Conservation (phyloP, 192 early-diverging fungal genomes). For the Coemansia sp. region DNA sequence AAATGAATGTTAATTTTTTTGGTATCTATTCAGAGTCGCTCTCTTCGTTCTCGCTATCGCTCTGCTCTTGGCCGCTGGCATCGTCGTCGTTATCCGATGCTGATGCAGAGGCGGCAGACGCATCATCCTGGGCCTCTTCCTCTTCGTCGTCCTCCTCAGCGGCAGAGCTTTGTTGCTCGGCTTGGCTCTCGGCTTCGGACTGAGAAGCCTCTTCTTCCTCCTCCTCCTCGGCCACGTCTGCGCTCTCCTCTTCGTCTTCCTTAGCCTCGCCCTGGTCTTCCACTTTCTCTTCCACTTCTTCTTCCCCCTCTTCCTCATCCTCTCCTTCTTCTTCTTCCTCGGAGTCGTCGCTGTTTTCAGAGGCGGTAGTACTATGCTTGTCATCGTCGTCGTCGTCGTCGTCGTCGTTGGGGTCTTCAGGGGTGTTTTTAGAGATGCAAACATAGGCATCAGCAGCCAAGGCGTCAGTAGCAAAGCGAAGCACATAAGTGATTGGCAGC, state of each 20-base stretch:
- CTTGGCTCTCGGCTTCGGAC: slow-evolving; percentile 8
- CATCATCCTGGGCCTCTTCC: not conserved
- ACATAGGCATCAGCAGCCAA: slow-evolving; percentile 23
- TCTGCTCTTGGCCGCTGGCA: not conserved
- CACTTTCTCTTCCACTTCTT: not conserved
- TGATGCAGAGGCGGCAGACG: not conserved
- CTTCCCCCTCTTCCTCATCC: not conserved
- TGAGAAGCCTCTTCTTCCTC: not conserved
- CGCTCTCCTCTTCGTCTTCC: not conserved
- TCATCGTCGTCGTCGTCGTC: not conserved
- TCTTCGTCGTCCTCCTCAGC: not conserved
- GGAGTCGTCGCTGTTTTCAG: not conserved
- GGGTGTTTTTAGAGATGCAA: slow-evolving; percentile 18
- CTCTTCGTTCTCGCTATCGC: not conserved
- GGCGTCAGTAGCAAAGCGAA: slow-evolving; percentile 37
- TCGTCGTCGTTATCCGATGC: not conserved
- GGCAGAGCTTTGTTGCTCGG: not conserved
- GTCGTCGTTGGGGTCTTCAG: not conserved
- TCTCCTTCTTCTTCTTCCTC: not conserved
- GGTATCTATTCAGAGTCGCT: not conserved
- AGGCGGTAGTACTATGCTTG: not conserved
- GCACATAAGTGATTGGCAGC: slow-evolving; percentile 26
- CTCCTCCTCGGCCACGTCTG: not conserved
- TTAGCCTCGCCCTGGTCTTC: slow-evolving; percentile 2
- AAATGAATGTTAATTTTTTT: not conserved